Base-by-base conservation (phyloP, 2,329 filamentous ascomycete genomes). In the Raffaelea deltoideospora region DNA sequence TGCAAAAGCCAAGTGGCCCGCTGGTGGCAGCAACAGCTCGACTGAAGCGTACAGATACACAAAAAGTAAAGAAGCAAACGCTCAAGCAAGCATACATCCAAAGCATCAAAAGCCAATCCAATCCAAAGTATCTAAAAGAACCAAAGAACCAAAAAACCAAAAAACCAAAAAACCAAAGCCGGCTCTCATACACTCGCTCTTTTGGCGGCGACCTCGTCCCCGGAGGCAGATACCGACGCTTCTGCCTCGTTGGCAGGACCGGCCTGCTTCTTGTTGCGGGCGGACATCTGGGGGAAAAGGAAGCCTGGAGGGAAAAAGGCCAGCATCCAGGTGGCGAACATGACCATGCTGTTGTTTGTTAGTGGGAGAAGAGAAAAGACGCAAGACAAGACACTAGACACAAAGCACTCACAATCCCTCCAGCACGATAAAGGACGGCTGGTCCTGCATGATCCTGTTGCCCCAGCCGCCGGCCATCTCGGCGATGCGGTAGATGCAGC, bases 381-480 rank as follows among this genome's bases (percentile, higher is more conserved):
- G 13, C 2, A 11, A 31, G 26, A 27, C 10, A 15, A 17, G 8
- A 15, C 11, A 19, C 3, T 6, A 21, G 17, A 22, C 14, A 23
- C 24, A 14, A 20, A n/a, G n/a, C n/a, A 52, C 54, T 51, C 40
- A 69, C 64, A 61, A 60, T 42, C 62, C 59, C 46, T 78, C 73
- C 28, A 77, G 60, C 11, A 69, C 63, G 41, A 75, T 61, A 47
- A 77, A 78, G 15, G 64, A 66, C 31, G 60, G 56, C 56, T 78
- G 59, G 51, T 76, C 64, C 45, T 72, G 69, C 71, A 78, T 77
- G 49, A 77, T 69, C 14, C 59, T 49, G 53, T 73, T 76, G 10
- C 67, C 69, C 72, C 72, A 79, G 17, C 74, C 73, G 20, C 69
- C 69, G 2, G 67, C 65, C 69, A 78, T 75, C 50, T 78, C 73